Evolutionary conservation across 352 stramenopile species (phyloP).

Genomic region (Phytopythium delawarense): DNA sequence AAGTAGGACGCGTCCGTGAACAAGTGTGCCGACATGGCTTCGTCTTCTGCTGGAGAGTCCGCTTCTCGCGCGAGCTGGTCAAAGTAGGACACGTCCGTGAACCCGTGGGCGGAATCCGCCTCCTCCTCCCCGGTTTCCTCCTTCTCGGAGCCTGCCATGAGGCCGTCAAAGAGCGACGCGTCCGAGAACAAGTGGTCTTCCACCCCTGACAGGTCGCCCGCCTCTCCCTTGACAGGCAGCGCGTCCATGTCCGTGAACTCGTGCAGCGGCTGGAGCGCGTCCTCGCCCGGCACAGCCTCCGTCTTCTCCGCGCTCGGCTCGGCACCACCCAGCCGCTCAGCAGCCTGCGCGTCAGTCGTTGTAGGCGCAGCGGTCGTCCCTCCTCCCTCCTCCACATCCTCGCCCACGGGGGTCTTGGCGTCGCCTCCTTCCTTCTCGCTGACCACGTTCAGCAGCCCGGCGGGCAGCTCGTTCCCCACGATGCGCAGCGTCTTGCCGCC

Average conservation of each 20-base stretch:
- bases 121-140: neutral
- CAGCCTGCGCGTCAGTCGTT: neutral
- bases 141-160: neutral
- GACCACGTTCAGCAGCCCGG: slow-evolving; percentile 3
- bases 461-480: slow-evolving; percentile 12
- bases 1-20: slow-evolving; percentile 6
- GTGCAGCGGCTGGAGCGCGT: neutral
- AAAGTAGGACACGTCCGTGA: slow-evolving; percentile 5
- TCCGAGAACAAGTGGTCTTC: slow-evolving; percentile 3
- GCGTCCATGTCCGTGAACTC: neutral
- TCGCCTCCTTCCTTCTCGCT: neutral
- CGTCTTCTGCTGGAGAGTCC: neutral
- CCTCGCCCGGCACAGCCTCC: neutral
- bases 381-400: no score
- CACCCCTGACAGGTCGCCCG: neutral
- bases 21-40: neutral
- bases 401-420: no score
- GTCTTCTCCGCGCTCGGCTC: neutral
- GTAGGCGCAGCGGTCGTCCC: neutral
- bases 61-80: neutral
- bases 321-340: no score
- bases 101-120: neutral
- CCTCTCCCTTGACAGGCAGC: neutral
- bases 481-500: slow-evolving; percentile 2
- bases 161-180: neutral